A percentile compares a stretch with the other conserved stretches of the same genome.
phyloP scores from a whole-genome alignment of 2,329 filamentous ascomycete genomes.

The Colletotrichum endophyticum region DNA sequence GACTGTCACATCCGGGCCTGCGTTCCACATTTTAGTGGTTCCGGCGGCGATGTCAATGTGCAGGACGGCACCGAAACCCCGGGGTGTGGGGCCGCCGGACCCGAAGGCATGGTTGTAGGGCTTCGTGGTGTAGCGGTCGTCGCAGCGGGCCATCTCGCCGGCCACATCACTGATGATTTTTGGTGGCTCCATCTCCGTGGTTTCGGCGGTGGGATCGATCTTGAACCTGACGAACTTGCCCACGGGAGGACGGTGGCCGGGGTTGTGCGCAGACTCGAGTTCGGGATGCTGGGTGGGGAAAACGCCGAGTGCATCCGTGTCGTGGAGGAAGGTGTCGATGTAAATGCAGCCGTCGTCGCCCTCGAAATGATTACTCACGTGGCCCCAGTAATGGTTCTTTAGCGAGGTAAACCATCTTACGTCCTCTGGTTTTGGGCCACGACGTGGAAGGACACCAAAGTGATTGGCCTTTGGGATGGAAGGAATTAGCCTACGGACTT shows the following conservation, averaged over 20 bases:
- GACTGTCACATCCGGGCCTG: neutral
- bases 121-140: neutral
- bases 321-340: neutral
- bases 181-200: neutral
- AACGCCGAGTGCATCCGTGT: neutral
- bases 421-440: rapidly evolving
- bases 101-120: neutral
- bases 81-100: neutral
- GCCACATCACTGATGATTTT: neutral
- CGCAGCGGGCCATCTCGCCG: neutral
- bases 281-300: neutral
- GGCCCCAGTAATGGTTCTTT: neutral
- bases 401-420: neutral
- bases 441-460: neutral
- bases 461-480: neutral
- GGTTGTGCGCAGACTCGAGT: neutral
- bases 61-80: neutral
- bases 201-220: neutral
- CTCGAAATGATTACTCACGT: neutral
- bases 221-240: neutral
- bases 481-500: neutral
- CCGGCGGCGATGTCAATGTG: neutral
- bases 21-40: neutral
- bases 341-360: neutral
- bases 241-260: neutral